Evolutionary conservation across 306 rosid species (phyloP).

Genomic region (Malus fusca): DNA sequence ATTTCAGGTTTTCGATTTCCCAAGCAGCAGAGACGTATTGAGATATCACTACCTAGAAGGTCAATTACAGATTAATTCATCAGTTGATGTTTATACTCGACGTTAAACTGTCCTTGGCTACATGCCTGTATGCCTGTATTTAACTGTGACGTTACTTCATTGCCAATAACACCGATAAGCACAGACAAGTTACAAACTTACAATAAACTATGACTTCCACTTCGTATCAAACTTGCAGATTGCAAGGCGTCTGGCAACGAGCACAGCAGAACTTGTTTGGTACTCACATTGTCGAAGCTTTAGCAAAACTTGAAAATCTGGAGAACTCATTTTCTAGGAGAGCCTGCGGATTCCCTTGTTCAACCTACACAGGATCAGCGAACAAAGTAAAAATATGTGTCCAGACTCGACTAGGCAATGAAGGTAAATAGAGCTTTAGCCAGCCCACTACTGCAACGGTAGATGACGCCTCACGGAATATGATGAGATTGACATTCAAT

Average conservation of each 20-base stretch:
- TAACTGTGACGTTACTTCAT: neutral
- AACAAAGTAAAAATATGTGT: neutral
- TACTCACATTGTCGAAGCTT: constrained; percentile 61
- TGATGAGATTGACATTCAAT: neutral
- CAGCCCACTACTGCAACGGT: neutral
- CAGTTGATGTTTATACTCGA: neutral
- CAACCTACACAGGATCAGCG: constrained; percentile 34
- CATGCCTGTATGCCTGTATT: neutral
- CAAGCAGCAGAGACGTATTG: neutral
- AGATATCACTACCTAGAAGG: neutral
- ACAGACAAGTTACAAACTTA: neutral
- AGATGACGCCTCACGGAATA: neutral
- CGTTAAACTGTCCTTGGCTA: neutral
- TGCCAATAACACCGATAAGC: neutral
- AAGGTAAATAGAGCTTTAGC: neutral
- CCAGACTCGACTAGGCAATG: neutral
- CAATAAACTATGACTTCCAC: neutral
- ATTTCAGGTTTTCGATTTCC: neutral
- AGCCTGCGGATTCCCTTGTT: constrained; percentile 74
- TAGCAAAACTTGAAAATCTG: constrained; percentile 60
- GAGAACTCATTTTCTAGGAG: constrained; percentile 52
- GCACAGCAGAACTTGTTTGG: constrained; percentile 5
- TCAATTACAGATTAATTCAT: neutral
- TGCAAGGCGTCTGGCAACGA: neutral
- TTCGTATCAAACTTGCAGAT: neutral